A percentile compares a stretch with the other conserved stretches of the same genome.
phyloP scores from a whole-genome alignment of 768 basidiomycete genomes.

The Lactifluus hygrophoroides region DNA sequence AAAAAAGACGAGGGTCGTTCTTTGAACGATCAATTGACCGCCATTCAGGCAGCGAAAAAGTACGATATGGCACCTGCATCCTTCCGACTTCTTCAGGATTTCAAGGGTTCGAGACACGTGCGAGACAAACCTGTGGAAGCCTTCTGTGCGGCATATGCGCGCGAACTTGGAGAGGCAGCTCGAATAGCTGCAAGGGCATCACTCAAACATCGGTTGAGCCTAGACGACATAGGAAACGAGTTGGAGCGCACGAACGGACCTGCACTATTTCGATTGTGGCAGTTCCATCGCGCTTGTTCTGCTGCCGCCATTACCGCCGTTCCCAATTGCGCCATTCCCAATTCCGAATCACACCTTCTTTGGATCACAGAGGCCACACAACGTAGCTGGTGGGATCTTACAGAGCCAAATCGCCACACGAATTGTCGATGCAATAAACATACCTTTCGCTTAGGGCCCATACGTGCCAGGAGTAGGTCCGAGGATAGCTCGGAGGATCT shows the following conservation, averaged over 20 bases:
- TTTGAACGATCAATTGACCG: not conserved
- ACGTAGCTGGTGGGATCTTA: too few relatives aligned
- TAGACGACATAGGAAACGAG: not conserved
- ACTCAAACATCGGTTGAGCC: not conserved
- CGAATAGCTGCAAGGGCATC: not conserved
- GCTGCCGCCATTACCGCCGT: not conserved
- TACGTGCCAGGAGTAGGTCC: too few relatives aligned
- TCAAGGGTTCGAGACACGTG: not conserved
- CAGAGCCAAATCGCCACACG: not conserved
- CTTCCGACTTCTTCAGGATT: not conserved
- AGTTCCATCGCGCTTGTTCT: not conserved
- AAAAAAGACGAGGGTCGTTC: not conserved
- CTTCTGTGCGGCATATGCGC: not conserved
- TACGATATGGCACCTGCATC: not conserved
- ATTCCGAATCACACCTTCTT: not conserved
- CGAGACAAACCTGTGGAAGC: not conserved
- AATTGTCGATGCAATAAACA: not conserved
- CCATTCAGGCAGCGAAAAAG: not conserved
- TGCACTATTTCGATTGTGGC: not conserved
- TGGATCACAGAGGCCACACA: too few relatives aligned
- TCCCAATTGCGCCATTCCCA: too few relatives aligned
- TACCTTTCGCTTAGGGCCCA: too few relatives aligned
- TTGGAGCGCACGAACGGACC: not conserved
- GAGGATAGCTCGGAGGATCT: too few relatives aligned
- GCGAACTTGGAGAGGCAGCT: not conserved